Evolutionary conservation across 2,329 filamentous ascomycete species (phyloP), one percentile per base, ranked within the genome.

Genomic region (Scedosporium aurantiacum): DNA sequence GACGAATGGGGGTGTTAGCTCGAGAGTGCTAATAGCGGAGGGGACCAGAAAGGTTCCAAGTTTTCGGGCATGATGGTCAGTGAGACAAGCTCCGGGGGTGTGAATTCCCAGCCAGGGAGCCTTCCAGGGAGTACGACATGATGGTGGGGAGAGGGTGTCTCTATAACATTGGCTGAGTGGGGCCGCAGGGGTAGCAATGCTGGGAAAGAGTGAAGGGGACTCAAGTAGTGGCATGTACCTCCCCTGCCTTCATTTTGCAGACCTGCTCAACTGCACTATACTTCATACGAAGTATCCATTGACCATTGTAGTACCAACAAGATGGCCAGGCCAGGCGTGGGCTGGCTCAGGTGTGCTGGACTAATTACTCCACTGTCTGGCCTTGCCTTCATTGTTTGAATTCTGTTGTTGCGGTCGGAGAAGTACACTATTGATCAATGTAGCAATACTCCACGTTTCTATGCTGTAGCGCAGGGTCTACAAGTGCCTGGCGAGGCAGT

Each of bases 1-100:
- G 50, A 54, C 23, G 50, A 54, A 54, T 54, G 50, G 50, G 50
- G 50, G 12, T 54, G 50, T 54, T 54, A 54, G 50, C 50, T 54
- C 16, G 50, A 27, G 18, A 27, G 50, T 54, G 43, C 43, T 54
- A 21, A 21, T 54, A 54, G 23, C 21, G 23, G 50, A 54, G 50
- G 50, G 50, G 50, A 54, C 50, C 23, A 54, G 50, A 57, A 57
- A 27, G 54, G 54, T 57, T 57, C 54, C 54, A 57, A 57, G 54
- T 57, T 57, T 57, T 57, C 54, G 54, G 54, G 54, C 54, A 37
- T 57, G 32, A 37, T 27, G 32, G 54, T 57, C 54, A 27, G 50
- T 18, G 50, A 14, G 50, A 54, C 50, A 23, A 54, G 50, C 50
- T 54, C 50, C 50, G 50, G 50, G 50, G 50, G 50, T 54, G 50